Evolutionary conservation across 306 rosid species (phyloP).

Genomic region (Boehmeria nivea): DNA sequence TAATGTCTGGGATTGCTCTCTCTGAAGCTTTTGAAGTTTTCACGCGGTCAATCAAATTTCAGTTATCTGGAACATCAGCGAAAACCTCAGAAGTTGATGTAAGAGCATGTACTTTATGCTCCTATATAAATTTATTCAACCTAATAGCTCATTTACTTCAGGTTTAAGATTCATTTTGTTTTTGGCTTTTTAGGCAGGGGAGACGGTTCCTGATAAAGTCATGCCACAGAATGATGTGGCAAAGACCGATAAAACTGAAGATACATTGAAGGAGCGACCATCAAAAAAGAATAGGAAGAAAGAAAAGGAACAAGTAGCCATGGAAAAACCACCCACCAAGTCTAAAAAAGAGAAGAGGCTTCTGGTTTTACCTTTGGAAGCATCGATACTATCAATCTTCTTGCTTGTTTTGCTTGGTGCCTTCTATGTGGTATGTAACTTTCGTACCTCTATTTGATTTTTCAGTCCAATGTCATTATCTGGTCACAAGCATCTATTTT

Average conservation of each 20-base stretch:
- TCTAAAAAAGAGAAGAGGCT: conserved; percentile 67
- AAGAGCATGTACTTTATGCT: conserved; percentile 26
- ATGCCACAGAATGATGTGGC: conserved; percentile 41
- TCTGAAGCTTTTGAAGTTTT: conserved; percentile 95
- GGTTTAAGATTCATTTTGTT: conserved; percentile 20
- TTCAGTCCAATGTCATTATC: conserved; percentile 15
- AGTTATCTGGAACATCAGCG: conserved; percentile 52
- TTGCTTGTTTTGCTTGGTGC: conserved; percentile 82
- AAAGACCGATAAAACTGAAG: conserved; percentile 63
- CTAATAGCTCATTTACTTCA: conserved; percentile 19
- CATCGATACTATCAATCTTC: conserved; percentile 77
- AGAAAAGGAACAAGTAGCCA: conserved; percentile 75
- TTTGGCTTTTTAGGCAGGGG: conserved; percentile 55
- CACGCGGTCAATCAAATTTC: conserved; percentile 86
- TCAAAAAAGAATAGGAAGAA: conserved; percentile 68
- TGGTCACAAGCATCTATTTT: not conserved
- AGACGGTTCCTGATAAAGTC: conserved; percentile 41
- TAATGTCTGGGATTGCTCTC: conserved; percentile 95
- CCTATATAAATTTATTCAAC: conserved; percentile 5
- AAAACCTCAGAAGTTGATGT: conserved; percentile 43
- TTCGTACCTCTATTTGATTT: not conserved
- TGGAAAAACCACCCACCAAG: conserved; percentile 68
- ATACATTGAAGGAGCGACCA: conserved; percentile 66
- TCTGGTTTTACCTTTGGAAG: conserved; percentile 81
- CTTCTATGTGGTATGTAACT: conserved; percentile 87